Evolutionary conservation across 495 filamentous ascomycete genomes (phyloP), one percentile per base, ranked within the genome.

Genomic region (Annulohypoxylon moriforme): DNA sequence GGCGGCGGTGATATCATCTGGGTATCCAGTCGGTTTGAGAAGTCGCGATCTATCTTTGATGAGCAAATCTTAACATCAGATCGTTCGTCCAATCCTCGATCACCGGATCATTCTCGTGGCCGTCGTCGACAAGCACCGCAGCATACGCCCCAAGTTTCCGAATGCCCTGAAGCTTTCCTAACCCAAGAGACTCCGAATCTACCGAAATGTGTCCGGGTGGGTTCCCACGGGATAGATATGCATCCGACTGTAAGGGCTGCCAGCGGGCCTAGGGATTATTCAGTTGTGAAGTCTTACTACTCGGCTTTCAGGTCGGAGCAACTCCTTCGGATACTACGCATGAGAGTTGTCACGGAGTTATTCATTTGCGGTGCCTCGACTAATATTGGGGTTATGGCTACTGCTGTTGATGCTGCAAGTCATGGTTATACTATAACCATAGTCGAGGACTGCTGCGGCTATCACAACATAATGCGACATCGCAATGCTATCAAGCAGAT

Each of bases 361-460:
- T 98, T 92, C 75, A 86, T 99, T 4, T 97, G 94, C 73, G 96
- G 96, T 11, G 88, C 91, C n/a, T 82, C 95, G 36, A 94, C 92
- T 13, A 98, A 98, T 77, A 84, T 93, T 29, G 94, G 94, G 22
- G 89, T 98, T 29, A 96, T 94, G 75, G 96, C 96, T 8, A 99
- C 96, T 1, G 95, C 94, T 22, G 82, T 97, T 52, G 96, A 98
- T 74, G 96, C 96, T 1, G 95, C 92, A 0, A 88, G 89, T 14
- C 90, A 97, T 77, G 96, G 96, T 11, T 91, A 96, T 71, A 86
- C 89, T 24, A 92, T 97, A 64, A 94, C 91, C 4, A 80, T 99
- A 11, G 82, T 99, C 27, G 91, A 95, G 52, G 94, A 99, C 76
- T 98, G 95, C 76, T 85, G 97, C 44, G 96, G 94, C 10, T 98